A percentile compares a stretch with the other conserved stretches of the same genome.
Conservation (phyloP, 2,329 filamentous ascomycete genomes). For the Aspergillus nomiae region DNA sequence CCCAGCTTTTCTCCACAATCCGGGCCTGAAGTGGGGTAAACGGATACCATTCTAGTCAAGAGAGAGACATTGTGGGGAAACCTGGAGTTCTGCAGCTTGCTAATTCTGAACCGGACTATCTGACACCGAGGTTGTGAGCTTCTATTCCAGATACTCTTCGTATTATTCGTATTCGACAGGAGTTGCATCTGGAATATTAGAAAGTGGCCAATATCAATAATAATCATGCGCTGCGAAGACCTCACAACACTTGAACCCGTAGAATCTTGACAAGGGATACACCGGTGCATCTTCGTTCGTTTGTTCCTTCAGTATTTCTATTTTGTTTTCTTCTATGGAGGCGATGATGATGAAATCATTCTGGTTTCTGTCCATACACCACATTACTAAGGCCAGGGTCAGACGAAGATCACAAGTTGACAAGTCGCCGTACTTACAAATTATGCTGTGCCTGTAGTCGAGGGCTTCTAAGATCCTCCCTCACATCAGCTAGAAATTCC, state of each 20-base stretch:
- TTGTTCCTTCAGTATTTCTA: no score
- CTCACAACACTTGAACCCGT: no score
- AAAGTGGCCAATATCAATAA: no score
- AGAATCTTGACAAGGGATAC: no score
- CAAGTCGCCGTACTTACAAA: neutral
- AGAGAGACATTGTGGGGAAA: neutral
- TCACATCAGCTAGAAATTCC: conserved; percentile 8
- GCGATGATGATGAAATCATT: neutral
- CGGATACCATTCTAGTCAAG: neutral
- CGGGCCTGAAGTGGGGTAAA: neutral
- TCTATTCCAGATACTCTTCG: neutral
- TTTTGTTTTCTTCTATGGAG: no score
- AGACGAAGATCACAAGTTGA: neutral
- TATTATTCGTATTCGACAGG: neutral
- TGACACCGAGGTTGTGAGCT: neutral
- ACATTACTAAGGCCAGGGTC: neutral
- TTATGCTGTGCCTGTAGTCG: neutral
- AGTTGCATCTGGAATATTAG: no score
- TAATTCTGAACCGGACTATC: neutral
- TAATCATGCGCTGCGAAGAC: no score
- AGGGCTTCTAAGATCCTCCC: neutral
- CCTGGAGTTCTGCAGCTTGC: neutral
- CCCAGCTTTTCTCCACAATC: neutral
- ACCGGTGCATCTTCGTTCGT: no score
- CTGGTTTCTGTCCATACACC: neutral